A percentile compares a stretch with the other conserved stretches of the same genome.
Conservation (phyloP, 2,329 filamentous ascomycete genomes). For the Calycina herbarum region DNA sequence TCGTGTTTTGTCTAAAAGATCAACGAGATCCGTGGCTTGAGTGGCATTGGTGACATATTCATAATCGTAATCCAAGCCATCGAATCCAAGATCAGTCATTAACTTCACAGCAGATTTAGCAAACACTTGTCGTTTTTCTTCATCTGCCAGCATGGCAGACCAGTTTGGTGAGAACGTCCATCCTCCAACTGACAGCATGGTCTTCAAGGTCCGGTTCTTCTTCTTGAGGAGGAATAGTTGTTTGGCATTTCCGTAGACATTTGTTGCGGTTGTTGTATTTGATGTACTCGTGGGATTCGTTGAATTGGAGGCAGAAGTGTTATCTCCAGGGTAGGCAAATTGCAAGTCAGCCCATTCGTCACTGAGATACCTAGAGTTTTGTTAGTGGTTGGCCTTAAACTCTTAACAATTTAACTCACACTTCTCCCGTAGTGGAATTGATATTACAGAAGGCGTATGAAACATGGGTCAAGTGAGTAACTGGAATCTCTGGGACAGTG, state of each 20-base stretch:
- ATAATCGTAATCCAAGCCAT: conserved; percentile 29
- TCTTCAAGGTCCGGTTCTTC: conserved; percentile 73
- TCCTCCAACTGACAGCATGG: conserved; percentile 77
- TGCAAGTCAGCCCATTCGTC: conserved; percentile 20
- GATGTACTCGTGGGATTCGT: background rate
- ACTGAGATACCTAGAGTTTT: conserved; percentile 10
- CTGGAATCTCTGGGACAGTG: conserved; percentile 67
- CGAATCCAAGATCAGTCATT: conserved; percentile 23
- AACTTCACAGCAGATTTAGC: conserved; percentile 20
- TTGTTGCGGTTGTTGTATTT: conserved; percentile 65
- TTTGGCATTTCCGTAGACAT: conserved; percentile 76
- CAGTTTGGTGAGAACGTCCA: conserved; percentile 81
- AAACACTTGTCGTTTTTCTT: conserved; percentile 40
- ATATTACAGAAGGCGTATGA: conserved; percentile 81
- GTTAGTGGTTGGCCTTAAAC: background rate
- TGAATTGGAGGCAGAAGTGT: conserved; percentile 25
- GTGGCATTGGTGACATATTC: conserved; percentile 26
- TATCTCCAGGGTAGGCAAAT: conserved; percentile 72
- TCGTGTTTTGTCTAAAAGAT: conserved; percentile 30
- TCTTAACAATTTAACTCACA: conserved; percentile 23
- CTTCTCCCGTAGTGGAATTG: conserved; percentile 56
- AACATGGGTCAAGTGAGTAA: conserved; percentile 69
- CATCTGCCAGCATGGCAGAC: conserved; percentile 61
- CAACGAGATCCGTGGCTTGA: conserved; percentile 28
- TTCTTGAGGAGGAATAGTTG: conserved; percentile 77